These are phyloP conservation scores for Candida takata DNA, from an alignment of 805 yeast genomes.

Conservation along the genomic window DNA sequence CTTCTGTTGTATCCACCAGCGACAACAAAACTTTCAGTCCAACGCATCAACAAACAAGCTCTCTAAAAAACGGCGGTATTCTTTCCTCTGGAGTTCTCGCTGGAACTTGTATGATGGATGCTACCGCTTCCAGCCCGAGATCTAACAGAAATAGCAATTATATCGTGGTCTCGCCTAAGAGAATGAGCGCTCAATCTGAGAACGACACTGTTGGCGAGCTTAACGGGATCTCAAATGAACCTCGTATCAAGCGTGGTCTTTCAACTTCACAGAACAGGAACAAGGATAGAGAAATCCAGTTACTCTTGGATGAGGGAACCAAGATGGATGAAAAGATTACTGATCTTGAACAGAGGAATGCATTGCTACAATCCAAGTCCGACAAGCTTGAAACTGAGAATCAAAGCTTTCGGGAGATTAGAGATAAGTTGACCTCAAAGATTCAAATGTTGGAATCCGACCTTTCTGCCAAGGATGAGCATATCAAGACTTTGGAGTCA, in stretches of 20 bases:
- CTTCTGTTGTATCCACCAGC: slow-evolving; percentile 1
- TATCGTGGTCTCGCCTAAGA: background rate
- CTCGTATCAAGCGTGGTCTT: slow-evolving; percentile 18
- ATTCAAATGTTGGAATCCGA: slow-evolving; percentile 17
- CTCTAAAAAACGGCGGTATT: background rate
- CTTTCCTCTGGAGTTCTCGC: background rate
- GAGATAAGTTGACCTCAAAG: slow-evolving; percentile 15
- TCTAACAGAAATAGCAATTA: slow-evolving; percentile 6
- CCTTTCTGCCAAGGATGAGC: slow-evolving; percentile 7
- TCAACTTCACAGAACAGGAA: slow-evolving; percentile 22
- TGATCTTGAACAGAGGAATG: slow-evolving; percentile 27
- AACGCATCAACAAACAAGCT: background rate
- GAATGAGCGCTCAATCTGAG: slow-evolving; percentile 4
- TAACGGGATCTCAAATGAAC: slow-evolving; percentile 5
- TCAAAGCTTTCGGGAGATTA: slow-evolving; percentile 15
- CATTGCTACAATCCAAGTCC: slow-evolving; percentile 21
- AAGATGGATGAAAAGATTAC: slow-evolving; percentile 42
- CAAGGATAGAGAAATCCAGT: slow-evolving; percentile 37
- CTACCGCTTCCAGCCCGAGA: too few species aligned
- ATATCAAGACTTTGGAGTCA: slow-evolving; percentile 5
- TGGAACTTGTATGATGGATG: too few species aligned
- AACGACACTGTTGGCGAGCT: slow-evolving; percentile 11
- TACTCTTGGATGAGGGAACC: slow-evolving; percentile 39
- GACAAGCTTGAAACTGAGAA: slow-evolving; percentile 21
- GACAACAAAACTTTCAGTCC: background rate